Base-by-base conservation (phyloP, 148 eudicot genomes). In the Cornus florida region DNA sequence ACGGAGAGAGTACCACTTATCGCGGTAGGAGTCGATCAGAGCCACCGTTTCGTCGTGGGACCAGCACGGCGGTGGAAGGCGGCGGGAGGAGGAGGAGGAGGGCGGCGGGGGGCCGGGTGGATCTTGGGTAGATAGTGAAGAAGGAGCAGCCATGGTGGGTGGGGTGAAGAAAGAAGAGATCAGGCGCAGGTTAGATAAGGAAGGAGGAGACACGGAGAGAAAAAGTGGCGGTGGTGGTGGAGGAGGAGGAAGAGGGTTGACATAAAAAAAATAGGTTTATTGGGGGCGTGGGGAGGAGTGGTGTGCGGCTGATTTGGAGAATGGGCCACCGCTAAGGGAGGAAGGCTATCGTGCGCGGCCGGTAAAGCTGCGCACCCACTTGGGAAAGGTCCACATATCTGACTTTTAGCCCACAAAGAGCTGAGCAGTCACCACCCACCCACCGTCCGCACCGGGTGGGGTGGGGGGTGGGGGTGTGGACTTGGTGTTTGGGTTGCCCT, bases 61-160 rank as follows among this genome's bases (percentile, higher is more conserved):
- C 98, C 98, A 94, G 84, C 98, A 94, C 70, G 98, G 98, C 75
- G 98, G 98, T 0, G 98, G 98, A 6, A 94, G 86, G 23, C 92
- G 91, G 66, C 92, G 92, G 4, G 90, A 74, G 41, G 83, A 5
- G 71, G 84, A 2, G 20, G 75, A 65, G 71, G 84, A 1, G 16
- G 75, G 69, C 0, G 28, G 53, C 0, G 68, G 74, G 0, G 59
- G 59, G 59, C 59, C 59, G 11, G 10, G 46, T 11, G 22, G 24
- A 6, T 62, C 66, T 62, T 20, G 66, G 66, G 66, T 62, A 2
- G 66, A 62, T 62, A 19, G 7, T n/a, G 66, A 62, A 6, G 66
- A n/a, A 13, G 23, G 20, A n/a, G 66, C 24, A 7, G 66, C 66
- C 66, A 17, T 62, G 66, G 66, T 62, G 5, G 17, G 24, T 20